These are phyloP conservation scores for Pezizomycotina sp. DNA, from an alignment of 2,329 filamentous ascomycete species.

Conservation along the genomic window DNA sequence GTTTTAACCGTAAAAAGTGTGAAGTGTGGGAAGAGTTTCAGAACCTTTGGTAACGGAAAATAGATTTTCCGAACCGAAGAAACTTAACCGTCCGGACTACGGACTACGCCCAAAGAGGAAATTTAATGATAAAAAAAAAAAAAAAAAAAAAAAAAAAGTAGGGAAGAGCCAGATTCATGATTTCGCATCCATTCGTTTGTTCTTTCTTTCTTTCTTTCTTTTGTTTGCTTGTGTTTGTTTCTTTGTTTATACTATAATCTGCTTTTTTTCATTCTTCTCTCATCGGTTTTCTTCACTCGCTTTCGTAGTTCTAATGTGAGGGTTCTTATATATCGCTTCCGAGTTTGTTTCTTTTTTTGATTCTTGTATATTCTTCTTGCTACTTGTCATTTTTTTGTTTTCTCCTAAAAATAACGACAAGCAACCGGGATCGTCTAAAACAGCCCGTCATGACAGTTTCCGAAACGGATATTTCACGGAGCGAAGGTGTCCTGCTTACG, in stretches of 20 bases:
- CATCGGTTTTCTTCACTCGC: neutral
- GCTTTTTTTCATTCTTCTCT: conserved; percentile 1
- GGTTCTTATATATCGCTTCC: conserved; percentile 4
- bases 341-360: conserved; percentile 1
- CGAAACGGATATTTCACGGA: neutral
- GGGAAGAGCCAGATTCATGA: too few species aligned
- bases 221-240: neutral
- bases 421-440: too few species aligned
- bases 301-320: conserved; percentile 7
- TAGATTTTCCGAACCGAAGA: too few species aligned
- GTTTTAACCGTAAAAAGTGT: too few species aligned
- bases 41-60: too few species aligned
- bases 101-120: too few species aligned
- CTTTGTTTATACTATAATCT: neutral
- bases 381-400: conserved; percentile 3
- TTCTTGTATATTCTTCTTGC: neutral
- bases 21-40: too few species aligned
- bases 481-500: neutral
- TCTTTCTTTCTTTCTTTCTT: conserved; percentile 1
- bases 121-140: too few species aligned
- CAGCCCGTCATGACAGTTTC: neutral
- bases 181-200: too few species aligned
- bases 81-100: too few species aligned
- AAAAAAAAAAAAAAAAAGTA: too few species aligned
- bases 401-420: too few species aligned